phyloP scores from a whole-genome alignment of 371 early-diverging fungal species.

The Mortierella sp. region DNA sequence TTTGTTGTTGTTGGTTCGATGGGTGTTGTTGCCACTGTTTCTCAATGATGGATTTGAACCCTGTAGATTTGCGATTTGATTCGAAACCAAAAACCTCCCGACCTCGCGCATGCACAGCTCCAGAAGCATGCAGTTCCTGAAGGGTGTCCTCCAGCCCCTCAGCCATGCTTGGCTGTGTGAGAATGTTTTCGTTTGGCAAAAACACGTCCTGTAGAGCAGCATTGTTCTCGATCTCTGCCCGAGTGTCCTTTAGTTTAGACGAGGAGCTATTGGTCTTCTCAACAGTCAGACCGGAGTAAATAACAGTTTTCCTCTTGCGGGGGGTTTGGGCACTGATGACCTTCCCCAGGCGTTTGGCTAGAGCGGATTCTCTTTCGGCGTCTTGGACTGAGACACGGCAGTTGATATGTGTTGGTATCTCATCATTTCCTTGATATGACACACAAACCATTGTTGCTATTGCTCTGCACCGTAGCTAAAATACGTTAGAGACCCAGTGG shows the following conservation, averaged over 20 bases:
- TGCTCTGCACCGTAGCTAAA: background rate
- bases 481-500: background rate
- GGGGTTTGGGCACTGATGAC: background rate
- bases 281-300: conserved; percentile 29
- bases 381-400: conserved; percentile 54
- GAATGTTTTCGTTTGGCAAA: conserved; percentile 14
- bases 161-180: background rate
- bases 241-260: conserved; percentile 3
- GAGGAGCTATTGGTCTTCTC: conserved; percentile 12
- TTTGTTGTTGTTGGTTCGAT: conserved; percentile 6
- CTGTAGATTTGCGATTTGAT: conserved; percentile 23
- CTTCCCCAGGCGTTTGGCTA: conserved; percentile 48
- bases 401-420: conserved; percentile 66
- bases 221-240: conserved; percentile 15
- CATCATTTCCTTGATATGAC: conserved; percentile 59
- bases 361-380: conserved; percentile 56
- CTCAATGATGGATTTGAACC: conserved; percentile 35
- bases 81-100: conserved; percentile 52
- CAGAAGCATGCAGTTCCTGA: background rate
- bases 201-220: conserved; percentile 42
- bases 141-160: background rate
- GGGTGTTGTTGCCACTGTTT: conserved; percentile 9
- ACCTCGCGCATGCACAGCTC: conserved; percentile 19
- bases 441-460: conserved; percentile 19
- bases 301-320: conserved; percentile 18